Base-by-base conservation (phyloP, 169 alveolate genomes). In the Amoebophrya sp. region DNA sequence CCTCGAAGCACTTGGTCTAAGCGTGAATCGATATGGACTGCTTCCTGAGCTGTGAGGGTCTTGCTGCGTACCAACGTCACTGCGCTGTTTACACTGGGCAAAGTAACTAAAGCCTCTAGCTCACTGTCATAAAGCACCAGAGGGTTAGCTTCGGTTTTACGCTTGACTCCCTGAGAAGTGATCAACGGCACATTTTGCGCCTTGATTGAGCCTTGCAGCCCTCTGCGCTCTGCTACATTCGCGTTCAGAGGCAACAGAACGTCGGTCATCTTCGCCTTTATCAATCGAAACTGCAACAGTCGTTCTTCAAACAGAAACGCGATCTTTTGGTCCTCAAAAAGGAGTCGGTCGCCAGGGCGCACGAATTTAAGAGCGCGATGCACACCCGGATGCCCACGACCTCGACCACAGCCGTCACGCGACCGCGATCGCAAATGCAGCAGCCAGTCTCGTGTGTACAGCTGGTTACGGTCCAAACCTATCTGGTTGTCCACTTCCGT, bases 401-500 rank as follows among this genome's bases (percentile, higher is more conserved):
- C 83, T 10, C 83, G 83, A 6, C 33, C 33, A 18, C 83, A 65
- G 83, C 83, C 83, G 33, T 65, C 83, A 6, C 12, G 18, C 83
- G 83, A 65, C n/a, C n/a, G 18, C 83, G 83, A 26, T 10, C 83
- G 83, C 36, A 18, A 29, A 65, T 26, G n/a, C 83, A 65, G 26
- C 83, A 65, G 33, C 18, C 18, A 65, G 26, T 65, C 83, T 26
- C 83, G 83, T 36, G 26, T 18, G 83, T 65, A 65, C 83, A 26
- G 18, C 83, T 6, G 36, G 10, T 65, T 65, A 29, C 83, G 2
- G 33, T 65, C 83, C 36, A 12, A 0, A 36, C 83, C 83, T 29
- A 65, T 65, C 83, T 65, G 83, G 83, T 65, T 65, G 38, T 65
- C 83, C 36, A 65, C 83, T 18, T 65, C 83, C 39, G 18, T 65